Evolutionary conservation across 257 asterid species (phyloP), one percentile per base, ranked within the genome.

Genomic region (Coffea canephora): DNA sequence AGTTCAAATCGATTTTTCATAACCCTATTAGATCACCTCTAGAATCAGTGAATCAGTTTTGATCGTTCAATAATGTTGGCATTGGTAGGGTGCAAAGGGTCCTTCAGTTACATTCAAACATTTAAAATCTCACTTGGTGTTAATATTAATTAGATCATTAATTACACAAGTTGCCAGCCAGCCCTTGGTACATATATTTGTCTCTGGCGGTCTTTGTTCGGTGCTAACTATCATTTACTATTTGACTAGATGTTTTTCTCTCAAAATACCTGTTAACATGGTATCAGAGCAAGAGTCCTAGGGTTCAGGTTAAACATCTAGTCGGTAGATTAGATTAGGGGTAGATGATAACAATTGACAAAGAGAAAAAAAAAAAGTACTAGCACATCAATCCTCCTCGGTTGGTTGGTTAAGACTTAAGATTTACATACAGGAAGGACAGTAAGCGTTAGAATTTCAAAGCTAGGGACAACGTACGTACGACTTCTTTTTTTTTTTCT

Each of bases 121-220:
- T 73, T 16, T 19, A 23, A 13, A 23, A 6, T 25, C 43, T n/a
- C 19, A 6, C 10, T 25, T 3, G 14, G 27, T 78, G 81, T 69
- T 71, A 70, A 78, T 78, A 78, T 78, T 70, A n/a, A n/a, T n/a
- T n/a, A 43, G 8, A 23, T 14, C 52, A 41, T 70, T n/a, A 49
- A 18, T 27, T 54, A 54, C 19, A 23, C n/a, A 39, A 54, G 70
- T 39, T n/a, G 19, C 65, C 39, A n/a, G n/a, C n/a, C n/a, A 39
- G 69, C 68, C 6, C 15, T 66, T 31, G 74, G 31, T 48, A 77
- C 43, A 34, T 50, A 66, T 45, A 18, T 31, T 77, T 21, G n/a
- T 66, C 8, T 14, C 27, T 25, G 25, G 50, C 6, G 50, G 14
- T 16, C n/a, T 41, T 69, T 45, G 74, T 31, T 8, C 8, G 15